Evolutionary conservation across 129 eudicot genomes (phyloP).

Genomic region (Tagetes erecta): DNA sequence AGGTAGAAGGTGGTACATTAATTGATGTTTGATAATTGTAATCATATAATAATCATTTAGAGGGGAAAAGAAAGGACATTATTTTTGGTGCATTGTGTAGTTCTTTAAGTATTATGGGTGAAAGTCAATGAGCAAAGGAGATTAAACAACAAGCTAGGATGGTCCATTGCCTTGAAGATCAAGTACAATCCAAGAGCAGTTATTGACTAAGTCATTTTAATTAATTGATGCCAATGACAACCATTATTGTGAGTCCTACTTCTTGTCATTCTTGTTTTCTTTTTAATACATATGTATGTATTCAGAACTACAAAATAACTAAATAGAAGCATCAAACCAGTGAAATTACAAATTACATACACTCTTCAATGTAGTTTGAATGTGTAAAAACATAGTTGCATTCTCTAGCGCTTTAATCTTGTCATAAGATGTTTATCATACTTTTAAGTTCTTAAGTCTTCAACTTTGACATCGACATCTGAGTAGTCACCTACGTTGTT

Average conservation of each 20-base stretch:
- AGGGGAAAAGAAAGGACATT: conserved; percentile 19
- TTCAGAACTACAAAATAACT: no score
- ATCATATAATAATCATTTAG: conserved; percentile 37
- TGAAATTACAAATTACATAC: no score
- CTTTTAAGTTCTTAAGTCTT: no score
- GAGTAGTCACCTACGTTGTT: no score
- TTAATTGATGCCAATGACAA: conserved; percentile 17
- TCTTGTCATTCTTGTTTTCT: not conserved
- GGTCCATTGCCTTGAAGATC: conserved; percentile 40
- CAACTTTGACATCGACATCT: no score
- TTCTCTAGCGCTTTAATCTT: no score
- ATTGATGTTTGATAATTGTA: conserved; percentile 35
- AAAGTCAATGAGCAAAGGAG: conserved; percentile 37
- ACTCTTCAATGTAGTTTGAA: no score
- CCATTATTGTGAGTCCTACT: conserved; percentile 2
- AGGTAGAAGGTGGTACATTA: conserved; percentile 74
- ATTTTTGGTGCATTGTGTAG: conserved; percentile 15
- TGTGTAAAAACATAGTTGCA: no score
- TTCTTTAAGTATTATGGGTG: conserved; percentile 16
- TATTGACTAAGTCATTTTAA: conserved; percentile 25
- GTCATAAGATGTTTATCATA: no score
- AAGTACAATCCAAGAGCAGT: conserved; percentile 38
- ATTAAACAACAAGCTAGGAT: conserved; percentile 31
- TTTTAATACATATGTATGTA: no score
- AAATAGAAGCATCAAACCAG: no score